phyloP scores from a whole-genome alignment of 2,329 filamentous ascomycete genomes.

The Calonectria pauciramosa region DNA sequence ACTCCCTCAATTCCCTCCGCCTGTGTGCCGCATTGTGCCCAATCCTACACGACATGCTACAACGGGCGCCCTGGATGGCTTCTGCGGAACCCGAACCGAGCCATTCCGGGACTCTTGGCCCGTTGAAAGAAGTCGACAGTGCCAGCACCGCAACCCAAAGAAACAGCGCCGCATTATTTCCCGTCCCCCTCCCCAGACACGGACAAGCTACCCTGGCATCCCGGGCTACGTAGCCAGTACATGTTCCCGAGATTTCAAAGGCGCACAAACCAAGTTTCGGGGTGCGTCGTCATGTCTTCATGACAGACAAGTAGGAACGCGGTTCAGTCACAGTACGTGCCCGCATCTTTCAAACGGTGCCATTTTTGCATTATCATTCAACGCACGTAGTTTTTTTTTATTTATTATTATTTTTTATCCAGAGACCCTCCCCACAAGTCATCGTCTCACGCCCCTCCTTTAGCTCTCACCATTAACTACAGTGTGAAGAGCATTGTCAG shows the following conservation, averaged over 20 bases:
- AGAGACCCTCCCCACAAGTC: background rate
- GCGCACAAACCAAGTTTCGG: conserved; percentile 1
- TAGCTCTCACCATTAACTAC: background rate
- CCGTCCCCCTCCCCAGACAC: background rate
- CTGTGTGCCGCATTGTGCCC: background rate
- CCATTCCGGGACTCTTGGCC: conserved; percentile 35
- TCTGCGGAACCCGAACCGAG: conserved; percentile 42
- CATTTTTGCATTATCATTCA: conserved; percentile 3
- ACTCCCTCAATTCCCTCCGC: background rate
- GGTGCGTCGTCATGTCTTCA: background rate
- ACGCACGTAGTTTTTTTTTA: background rate
- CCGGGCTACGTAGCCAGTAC: background rate
- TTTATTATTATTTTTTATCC: background rate
- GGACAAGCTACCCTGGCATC: background rate
- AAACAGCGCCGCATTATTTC: background rate
- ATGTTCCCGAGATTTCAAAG: background rate
- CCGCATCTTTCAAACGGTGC: background rate
- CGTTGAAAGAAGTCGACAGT: background rate
- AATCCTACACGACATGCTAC: background rate
- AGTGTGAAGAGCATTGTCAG: background rate
- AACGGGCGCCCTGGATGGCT: background rate
- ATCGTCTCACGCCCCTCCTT: background rate
- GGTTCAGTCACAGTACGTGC: background rate
- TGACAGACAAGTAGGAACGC: background rate
- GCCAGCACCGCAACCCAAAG: background rate